These are phyloP conservation scores for Euphrasia arctica DNA, from an alignment of 305 asterid species.

Conservation along the genomic window DNA sequence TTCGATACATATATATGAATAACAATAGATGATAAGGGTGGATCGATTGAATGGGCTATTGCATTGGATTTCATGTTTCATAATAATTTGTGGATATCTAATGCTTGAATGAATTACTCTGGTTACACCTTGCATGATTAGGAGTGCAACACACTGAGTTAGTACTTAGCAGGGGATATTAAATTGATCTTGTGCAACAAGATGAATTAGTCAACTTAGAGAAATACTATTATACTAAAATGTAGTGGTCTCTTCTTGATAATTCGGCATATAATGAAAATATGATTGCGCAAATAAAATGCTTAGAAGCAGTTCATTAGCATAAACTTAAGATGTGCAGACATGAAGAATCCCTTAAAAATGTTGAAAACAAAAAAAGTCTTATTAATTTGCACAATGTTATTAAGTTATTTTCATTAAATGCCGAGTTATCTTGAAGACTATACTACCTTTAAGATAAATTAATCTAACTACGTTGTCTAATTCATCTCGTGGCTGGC, in stretches of 20 bases:
- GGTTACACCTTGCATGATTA: constrained; percentile 9
- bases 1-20: neutral
- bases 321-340: too few species aligned
- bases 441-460: constrained; percentile 3
- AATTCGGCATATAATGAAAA: too few species aligned
- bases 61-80: constrained; percentile 1
- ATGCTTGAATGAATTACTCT: neutral
- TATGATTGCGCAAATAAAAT: too few species aligned
- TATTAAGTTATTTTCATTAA: neutral
- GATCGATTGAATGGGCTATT: neutral
- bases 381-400: neutral
- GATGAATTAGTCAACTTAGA: too few species aligned
- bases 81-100: neutral
- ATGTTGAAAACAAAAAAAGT: too few species aligned
- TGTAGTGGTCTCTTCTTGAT: too few species aligned
- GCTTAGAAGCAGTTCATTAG: too few species aligned
- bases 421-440: neutral
- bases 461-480: neutral
- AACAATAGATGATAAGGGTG: constrained; percentile 1
- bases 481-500: constrained; percentile 5
- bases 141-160: neutral
- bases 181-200: too few species aligned
- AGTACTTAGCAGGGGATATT: neutral
- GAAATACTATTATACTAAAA: too few species aligned
- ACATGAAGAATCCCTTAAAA: too few species aligned